A percentile compares a stretch with the other conserved stretches of the same genome.
These are phyloP conservation scores for Effrenium voratum DNA, from an alignment of 73 alveolate genomes.

Conservation along the genomic window DNA sequence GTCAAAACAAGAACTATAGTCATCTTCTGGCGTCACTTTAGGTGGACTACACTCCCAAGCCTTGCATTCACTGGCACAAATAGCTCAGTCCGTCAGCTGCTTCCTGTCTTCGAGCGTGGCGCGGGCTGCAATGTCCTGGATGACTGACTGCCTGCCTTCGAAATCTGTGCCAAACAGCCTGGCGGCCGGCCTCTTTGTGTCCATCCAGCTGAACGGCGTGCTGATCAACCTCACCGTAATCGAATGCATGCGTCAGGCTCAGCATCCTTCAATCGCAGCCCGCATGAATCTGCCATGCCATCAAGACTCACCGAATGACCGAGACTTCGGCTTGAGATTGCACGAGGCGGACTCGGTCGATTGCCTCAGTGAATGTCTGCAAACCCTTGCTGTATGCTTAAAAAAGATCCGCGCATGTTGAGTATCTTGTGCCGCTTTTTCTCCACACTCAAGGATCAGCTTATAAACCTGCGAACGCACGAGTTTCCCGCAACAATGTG, in stretches of 20 bases:
- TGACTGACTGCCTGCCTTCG: not conserved
- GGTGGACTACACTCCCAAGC: not conserved
- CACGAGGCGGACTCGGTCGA: too few species aligned
- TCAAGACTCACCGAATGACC: too few species aligned
- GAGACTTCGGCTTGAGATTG: too few species aligned
- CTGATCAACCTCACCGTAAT: not conserved
- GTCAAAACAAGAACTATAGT: too few species aligned
- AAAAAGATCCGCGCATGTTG: not conserved
- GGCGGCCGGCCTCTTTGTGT: not conserved
- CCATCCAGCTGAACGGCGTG: not conserved
- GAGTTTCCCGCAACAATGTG: too few species aligned
- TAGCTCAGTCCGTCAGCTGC: not conserved
- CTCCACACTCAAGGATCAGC: slow-evolving; percentile 54
- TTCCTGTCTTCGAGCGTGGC: not conserved
- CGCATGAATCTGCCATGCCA: too few species aligned
- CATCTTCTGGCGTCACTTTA: too few species aligned
- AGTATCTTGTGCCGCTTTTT: slow-evolving; percentile 24
- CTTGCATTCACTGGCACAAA: not conserved
- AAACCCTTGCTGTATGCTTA: too few species aligned
- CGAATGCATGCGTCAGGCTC: too few species aligned
- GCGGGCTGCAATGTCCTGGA: slow-evolving; percentile 18
- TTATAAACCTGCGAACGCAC: slow-evolving; percentile 44
- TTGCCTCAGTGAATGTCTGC: not conserved
- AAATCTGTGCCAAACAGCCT: not conserved
- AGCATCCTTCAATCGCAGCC: too few species aligned